Evolutionary conservation across 345 rosid species (phyloP).

Genomic region (Eucalyptus cloeziana): DNA sequence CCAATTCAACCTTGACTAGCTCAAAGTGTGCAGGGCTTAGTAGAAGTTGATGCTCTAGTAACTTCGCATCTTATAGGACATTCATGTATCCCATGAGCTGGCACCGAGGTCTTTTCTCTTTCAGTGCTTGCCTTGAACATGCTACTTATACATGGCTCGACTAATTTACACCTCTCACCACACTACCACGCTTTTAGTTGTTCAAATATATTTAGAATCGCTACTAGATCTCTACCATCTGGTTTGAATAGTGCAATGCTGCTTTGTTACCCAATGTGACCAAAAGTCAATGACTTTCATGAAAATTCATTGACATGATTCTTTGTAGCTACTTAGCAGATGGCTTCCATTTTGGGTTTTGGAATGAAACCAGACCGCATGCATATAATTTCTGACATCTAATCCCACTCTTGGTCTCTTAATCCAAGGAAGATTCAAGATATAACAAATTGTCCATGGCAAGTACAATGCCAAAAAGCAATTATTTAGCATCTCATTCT

Average conservation of each 20-base stretch:
- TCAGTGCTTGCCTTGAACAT: not conserved
- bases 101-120: not conserved
- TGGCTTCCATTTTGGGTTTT: not conserved
- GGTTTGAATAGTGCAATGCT: not conserved
- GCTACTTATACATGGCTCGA: not conserved
- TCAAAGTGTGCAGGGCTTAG: constrained; percentile 8
- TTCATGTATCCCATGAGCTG: not conserved
- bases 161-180: not conserved
- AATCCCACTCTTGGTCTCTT: not conserved
- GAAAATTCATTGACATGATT: not conserved
- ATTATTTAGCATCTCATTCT: not conserved
- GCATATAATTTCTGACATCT: not conserved
- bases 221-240: not conserved
- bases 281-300: not conserved
- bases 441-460: not conserved
- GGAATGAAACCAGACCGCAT: not conserved
- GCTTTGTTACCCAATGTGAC: not conserved
- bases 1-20: constrained; percentile 25
- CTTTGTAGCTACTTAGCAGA: not conserved
- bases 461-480: not conserved
- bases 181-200: not conserved
- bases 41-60: not conserved
- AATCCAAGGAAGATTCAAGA: not conserved
- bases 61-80: not conserved
- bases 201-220: not conserved